Percentiles rank a stretch among this genome's conserved stretches.
phyloP scores from a whole-genome alignment of 1,139 yeast genomes.

The Tardiomyces digboiensis region DNA sequence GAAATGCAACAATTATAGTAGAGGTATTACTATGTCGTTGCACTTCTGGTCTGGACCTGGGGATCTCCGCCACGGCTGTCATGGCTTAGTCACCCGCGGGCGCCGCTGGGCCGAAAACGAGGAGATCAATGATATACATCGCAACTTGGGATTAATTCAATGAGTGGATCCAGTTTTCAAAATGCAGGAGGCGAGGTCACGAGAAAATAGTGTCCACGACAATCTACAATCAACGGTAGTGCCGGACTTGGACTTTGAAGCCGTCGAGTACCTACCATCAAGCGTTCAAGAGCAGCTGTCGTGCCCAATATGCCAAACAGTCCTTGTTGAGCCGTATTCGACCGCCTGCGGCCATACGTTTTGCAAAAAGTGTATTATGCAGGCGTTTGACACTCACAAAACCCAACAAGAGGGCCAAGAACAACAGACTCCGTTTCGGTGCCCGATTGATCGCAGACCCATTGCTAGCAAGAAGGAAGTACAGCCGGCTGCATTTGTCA shows the following conservation, averaged over 20 bases:
- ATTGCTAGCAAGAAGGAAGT: slow-evolving; percentile 35
- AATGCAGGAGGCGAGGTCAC: no score
- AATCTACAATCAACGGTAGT: no score
- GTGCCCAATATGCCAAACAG: slow-evolving; percentile 27
- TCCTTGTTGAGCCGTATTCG: slow-evolving; percentile 23
- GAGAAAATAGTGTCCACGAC: no score
- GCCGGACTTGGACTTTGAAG: slow-evolving; percentile 11
- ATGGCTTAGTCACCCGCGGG: no score
- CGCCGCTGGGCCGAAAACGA: no score
- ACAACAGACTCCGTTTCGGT: slow-evolving; percentile 22
- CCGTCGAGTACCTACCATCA: slow-evolving; percentile 7
- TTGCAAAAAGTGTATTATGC: slow-evolving; percentile 17
- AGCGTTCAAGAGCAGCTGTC: slow-evolving; percentile 11
- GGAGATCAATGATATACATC: no score
- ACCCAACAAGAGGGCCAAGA: not conserved
- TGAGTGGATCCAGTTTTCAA: no score
- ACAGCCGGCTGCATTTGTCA: slow-evolving; percentile 51
- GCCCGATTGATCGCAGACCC: slow-evolving; percentile 58
- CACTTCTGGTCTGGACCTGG: no score
- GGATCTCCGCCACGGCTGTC: no score
- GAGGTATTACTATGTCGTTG: no score
- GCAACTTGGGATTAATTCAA: no score
- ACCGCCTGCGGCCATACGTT: slow-evolving; percentile 28
- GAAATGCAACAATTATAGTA: no score
- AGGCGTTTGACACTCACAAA: slow-evolving; percentile 2